Conservation (phyloP, 2,329 filamentous ascomycete species). For the Amauroascus niger region DNA sequence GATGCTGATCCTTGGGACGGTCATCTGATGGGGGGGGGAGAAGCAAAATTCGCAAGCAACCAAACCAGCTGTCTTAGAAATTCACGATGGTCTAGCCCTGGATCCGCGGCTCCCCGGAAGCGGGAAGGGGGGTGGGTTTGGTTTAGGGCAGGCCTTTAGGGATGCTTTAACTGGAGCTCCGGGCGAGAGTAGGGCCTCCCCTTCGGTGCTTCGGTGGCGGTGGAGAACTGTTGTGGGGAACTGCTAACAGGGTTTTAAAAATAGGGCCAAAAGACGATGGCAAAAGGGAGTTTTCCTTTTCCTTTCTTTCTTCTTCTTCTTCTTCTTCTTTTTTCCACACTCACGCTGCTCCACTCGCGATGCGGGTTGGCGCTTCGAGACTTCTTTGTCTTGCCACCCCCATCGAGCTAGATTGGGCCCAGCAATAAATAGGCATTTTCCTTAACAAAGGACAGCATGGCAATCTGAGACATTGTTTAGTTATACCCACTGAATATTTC, state of each 20-base stretch:
- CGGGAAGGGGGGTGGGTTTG: not conserved
- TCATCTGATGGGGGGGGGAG: slow-evolving; percentile 10
- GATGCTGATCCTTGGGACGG: slow-evolving; percentile 9
- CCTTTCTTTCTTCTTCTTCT: not conserved
- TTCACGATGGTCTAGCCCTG: slow-evolving; percentile 2
- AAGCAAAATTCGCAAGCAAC: too few species aligned
- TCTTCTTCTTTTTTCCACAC: not conserved
- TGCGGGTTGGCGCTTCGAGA: too few species aligned
- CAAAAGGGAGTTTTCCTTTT: not conserved
- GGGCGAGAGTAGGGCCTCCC: not conserved
- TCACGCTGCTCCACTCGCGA: too few species aligned
- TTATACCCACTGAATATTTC: not conserved
- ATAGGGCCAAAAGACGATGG: slow-evolving; percentile 7
- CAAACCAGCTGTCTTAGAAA: not conserved
- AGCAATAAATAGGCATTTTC: too few species aligned
- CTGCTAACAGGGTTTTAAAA: not conserved
- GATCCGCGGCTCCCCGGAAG: not conserved
- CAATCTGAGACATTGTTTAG: not conserved
- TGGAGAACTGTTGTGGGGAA: slow-evolving; percentile 4
- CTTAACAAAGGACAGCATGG: not conserved
- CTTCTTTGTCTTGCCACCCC: too few species aligned
- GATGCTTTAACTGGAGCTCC: not conserved
- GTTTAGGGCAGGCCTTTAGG: slow-evolving; percentile 1
- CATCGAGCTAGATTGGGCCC: too few species aligned
- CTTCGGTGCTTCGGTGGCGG: not conserved